A percentile compares a stretch with the other conserved stretches of the same genome.
Evolutionary conservation across 805 yeast species (phyloP).

Genomic region (Candida nanaspora): DNA sequence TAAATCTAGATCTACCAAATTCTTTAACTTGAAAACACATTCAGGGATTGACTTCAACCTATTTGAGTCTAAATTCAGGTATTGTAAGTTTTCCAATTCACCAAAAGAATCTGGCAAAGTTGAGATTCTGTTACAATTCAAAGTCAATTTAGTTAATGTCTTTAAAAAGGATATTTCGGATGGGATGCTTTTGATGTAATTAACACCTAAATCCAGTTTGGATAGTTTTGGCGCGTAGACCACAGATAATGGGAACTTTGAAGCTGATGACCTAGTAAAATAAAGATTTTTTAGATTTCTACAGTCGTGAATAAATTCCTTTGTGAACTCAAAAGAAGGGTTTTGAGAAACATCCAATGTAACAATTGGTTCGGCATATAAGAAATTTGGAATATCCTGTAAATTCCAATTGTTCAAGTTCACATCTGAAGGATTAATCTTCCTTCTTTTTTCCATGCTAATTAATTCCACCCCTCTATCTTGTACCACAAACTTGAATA

Average conservation of each 20-base stretch:
- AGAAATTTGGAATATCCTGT: constrained; percentile 77
- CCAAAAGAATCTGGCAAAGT: constrained; percentile 56
- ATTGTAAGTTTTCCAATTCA: constrained; percentile 43
- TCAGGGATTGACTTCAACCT: constrained; percentile 57
- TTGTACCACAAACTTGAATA: constrained; percentile 76
- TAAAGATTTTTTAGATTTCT: constrained; percentile 59
- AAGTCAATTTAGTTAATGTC: constrained; percentile 49
- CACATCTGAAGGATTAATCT: constrained; percentile 64
- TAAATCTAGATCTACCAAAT: constrained; percentile 62
- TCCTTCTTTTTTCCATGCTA: constrained; percentile 24
- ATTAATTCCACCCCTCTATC: constrained; percentile 46
- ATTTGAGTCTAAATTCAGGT: constrained; percentile 77
- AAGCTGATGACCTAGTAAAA: constrained; percentile 67
- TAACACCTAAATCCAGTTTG: constrained; percentile 68
- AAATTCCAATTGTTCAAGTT: constrained; percentile 66
- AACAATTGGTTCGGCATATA: constrained; percentile 77
- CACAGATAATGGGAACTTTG: constrained; percentile 67
- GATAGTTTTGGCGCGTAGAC: constrained; percentile 62
- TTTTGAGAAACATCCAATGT: constrained; percentile 78
- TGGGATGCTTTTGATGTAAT: constrained; percentile 62
- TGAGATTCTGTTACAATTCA: constrained; percentile 70
- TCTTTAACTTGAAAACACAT: constrained; percentile 50
- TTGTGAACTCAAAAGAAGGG: constrained; percentile 77
- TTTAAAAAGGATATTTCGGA: constrained; percentile 44
- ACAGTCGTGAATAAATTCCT: constrained; percentile 79